Conservation (phyloP, 805 yeast genomes). For the Candida peoriensis region DNA sequence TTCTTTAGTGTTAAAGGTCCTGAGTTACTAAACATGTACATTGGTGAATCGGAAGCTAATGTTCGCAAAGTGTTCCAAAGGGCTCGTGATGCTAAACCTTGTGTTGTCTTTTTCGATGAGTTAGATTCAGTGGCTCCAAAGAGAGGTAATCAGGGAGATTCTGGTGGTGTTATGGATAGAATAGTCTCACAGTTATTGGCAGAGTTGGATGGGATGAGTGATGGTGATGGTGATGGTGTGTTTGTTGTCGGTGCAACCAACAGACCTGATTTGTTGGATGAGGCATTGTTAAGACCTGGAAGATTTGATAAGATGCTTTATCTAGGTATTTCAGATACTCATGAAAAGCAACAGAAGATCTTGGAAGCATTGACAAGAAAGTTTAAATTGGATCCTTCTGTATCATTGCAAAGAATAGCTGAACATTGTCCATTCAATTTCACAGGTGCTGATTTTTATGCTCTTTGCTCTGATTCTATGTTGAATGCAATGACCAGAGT, state of each 20-base stretch:
- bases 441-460: conserved; percentile 98
- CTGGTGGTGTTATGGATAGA: conserved; percentile 99
- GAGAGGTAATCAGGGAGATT: conserved; percentile 97
- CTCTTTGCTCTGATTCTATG: conserved; percentile 93
- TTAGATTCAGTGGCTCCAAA: conserved; percentile 97
- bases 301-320: conserved; percentile 94
- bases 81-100: conserved; percentile 95
- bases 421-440: conserved; percentile 77
- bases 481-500: conserved; percentile 92
- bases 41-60: conserved; percentile 97
- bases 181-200: conserved; percentile 94
- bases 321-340: conserved; percentile 87
- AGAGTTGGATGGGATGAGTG: conserved; percentile 95
- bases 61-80: conserved; percentile 90
- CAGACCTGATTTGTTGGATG: conserved; percentile 92
- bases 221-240: conserved; percentile 76
- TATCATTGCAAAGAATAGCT: conserved; percentile 57
- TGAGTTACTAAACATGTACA: conserved; percentile 92
- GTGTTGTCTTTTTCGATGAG: conserved; percentile 96
- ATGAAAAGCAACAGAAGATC: conserved; percentile 82
- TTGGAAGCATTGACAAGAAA: conserved; percentile 86
- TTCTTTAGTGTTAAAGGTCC: conserved; percentile 98
- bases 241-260: conserved; percentile 99
- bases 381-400: conserved; percentile 55
- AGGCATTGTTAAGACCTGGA: conserved; percentile 89